A percentile compares a stretch with the other conserved stretches of the same genome.
These are phyloP conservation scores for Candida glucosophila DNA, from an alignment of 1,139 yeast species.

Conservation along the genomic window DNA sequence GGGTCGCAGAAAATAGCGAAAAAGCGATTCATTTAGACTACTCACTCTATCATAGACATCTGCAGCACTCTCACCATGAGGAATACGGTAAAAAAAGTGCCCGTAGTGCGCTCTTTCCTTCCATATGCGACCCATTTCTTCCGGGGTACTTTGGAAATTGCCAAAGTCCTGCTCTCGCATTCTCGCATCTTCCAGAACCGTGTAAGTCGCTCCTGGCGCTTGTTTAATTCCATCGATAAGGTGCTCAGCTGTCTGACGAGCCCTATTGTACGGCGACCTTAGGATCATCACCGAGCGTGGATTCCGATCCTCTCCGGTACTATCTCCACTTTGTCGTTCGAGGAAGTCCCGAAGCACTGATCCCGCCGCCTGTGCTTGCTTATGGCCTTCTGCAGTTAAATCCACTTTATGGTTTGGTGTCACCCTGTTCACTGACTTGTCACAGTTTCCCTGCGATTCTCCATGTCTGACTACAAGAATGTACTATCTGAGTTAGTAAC, in stretches of 20 bases:
- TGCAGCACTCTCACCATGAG: slow-evolving; percentile 92
- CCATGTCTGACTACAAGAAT: slow-evolving; percentile 83
- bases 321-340: slow-evolving; percentile 28
- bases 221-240: slow-evolving; percentile 53
- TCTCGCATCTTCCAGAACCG: slow-evolving; percentile 75
- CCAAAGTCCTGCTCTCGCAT: slow-evolving; percentile 94
- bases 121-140: slow-evolving; percentile 74
- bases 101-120: slow-evolving; percentile 82
- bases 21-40: slow-evolving; percentile 78
- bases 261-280: slow-evolving; percentile 77
- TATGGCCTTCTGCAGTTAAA: slow-evolving; percentile 59
- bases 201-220: slow-evolving; percentile 38
- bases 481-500: no score
- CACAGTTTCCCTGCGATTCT: slow-evolving; percentile 82
- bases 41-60: slow-evolving; percentile 89
- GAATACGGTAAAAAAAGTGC: slow-evolving; percentile 83
- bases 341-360: slow-evolving; percentile 43
- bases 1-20: slow-evolving; percentile 64
- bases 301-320: slow-evolving; percentile 10
- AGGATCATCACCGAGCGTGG: slow-evolving; percentile 44
- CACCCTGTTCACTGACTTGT: slow-evolving; percentile 65
- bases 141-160: slow-evolving; percentile 72
- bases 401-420: slow-evolving; percentile 75
- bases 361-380: slow-evolving; percentile 67
- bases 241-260: slow-evolving; percentile 72